Percentiles rank a stretch among this genome's conserved stretches.
phyloP scores from a whole-genome alignment of 2,329 filamentous ascomycete genomes.

The Lachnellula hyalina region DNA sequence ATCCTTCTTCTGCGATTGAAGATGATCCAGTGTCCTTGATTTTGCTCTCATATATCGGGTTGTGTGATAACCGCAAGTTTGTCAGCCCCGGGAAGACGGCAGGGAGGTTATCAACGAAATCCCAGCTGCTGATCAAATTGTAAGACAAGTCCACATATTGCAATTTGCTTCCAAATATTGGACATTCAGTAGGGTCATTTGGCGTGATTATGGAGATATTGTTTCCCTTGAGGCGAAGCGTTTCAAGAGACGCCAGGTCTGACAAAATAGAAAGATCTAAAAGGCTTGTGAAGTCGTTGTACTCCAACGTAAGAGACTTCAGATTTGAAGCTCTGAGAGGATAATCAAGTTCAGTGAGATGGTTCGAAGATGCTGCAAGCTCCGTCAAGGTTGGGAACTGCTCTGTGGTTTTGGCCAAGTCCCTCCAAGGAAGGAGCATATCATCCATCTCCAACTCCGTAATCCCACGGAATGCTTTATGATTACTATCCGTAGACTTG shows the following conservation, averaged over 20 bases:
- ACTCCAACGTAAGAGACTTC: conserved; percentile 63
- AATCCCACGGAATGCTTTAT: conserved; percentile 44
- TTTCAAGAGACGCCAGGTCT: conserved; percentile 47
- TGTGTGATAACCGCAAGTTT: conserved; percentile 75
- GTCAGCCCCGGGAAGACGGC: conserved; percentile 65
- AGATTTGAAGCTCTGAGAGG: conserved; percentile 35
- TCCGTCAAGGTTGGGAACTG: conserved; percentile 49
- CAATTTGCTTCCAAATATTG: conserved; percentile 21
- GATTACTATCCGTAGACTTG: conserved; percentile 34
- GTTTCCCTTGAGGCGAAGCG: conserved; percentile 72
- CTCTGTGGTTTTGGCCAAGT: conserved; percentile 50
- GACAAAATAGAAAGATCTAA: conserved; percentile 51
- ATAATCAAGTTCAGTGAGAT: conserved; percentile 47
- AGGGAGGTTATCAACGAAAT: conserved; percentile 65
- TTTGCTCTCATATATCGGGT: conserved; percentile 64
- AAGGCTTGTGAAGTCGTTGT: conserved; percentile 61
- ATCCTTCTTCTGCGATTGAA: conserved; percentile 67
- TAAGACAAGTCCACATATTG: conserved; percentile 66
- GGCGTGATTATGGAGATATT: conserved; percentile 56
- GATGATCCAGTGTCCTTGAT: conserved; percentile 35
- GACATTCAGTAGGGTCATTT: not conserved
- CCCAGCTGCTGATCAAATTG: conserved; percentile 65
- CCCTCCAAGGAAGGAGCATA: conserved; percentile 60
- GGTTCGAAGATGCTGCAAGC: conserved; percentile 53
- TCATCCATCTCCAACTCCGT: conserved; percentile 61